Percentiles rank a stretch among this genome's conserved stretches.
Conservation (phyloP, 257 asterid genomes). For the Solanum chmielewskii region DNA sequence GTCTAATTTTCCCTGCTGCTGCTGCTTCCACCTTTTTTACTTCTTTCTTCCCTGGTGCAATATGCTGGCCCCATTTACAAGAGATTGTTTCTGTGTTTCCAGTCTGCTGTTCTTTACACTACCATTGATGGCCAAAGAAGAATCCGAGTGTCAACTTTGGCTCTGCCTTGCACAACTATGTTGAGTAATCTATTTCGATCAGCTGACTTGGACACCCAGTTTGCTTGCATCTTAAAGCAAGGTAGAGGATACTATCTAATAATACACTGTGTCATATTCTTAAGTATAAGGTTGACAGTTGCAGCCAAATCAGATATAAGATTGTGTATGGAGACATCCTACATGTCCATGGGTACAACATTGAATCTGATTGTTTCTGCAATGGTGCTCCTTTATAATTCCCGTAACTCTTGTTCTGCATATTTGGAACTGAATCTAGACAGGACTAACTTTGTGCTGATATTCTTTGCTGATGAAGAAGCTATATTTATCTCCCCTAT, state of each 20-base stretch:
- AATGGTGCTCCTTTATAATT: background rate
- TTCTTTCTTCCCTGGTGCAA: background rate
- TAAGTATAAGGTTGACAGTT: background rate
- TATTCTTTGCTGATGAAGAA: background rate
- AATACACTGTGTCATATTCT: background rate
- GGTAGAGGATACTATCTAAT: constrained; percentile 26
- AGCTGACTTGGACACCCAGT: constrained; percentile 94
- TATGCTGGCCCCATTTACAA: background rate
- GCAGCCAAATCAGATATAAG: background rate
- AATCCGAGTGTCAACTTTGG: constrained; percentile 90
- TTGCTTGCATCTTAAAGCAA: constrained; percentile 78
- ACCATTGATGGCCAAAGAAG: constrained; percentile 91
- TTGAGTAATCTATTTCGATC: constrained; percentile 90
- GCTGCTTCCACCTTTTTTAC: background rate
- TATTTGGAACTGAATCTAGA: background rate
- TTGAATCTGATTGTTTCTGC: background rate
- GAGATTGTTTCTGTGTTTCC: constrained; percentile 1
- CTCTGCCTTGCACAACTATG: constrained; percentile 87
- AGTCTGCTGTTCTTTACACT: constrained; percentile 99
- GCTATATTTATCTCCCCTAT: background rate
- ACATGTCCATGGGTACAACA: background rate
- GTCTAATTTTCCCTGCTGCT: background rate
- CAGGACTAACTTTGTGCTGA: background rate
- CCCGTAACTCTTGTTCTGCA: background rate
- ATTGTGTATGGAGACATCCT: background rate